Evolutionary conservation across 169 alveolate species (phyloP).

Genomic region (Pseudocohnilembus persalinus): DNA sequence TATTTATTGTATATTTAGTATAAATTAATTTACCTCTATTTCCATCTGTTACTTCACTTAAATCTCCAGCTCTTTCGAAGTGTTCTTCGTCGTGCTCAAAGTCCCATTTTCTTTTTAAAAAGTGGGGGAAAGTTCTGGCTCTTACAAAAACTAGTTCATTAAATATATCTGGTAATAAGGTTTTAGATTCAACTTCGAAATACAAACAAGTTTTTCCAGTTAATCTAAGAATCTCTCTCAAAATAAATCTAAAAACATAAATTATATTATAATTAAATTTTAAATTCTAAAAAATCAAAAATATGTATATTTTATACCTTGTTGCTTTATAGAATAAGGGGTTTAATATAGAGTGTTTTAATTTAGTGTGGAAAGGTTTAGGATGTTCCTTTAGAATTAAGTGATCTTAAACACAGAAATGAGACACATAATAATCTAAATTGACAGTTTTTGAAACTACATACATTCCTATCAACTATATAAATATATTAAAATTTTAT

Average conservation of each 20-base stretch:
- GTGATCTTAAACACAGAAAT: constrained; percentile 81
- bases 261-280: no score
- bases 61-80: constrained; percentile 62
- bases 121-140: constrained; percentile 85
- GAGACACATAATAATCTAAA: constrained; percentile 75
- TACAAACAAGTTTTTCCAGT: constrained; percentile 75
- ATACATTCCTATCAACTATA: constrained; percentile 74
- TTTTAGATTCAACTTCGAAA: constrained; percentile 78
- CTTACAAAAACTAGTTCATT: constrained; percentile 80
- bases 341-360: constrained; percentile 67
- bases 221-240: constrained; percentile 68
- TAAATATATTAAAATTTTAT: neutral
- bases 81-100: constrained; percentile 60
- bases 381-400: constrained; percentile 77
- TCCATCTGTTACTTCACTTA: constrained; percentile 48
- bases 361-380: constrained; percentile 77
- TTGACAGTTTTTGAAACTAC: constrained; percentile 78
- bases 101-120: constrained; percentile 82
- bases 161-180: constrained; percentile 77
- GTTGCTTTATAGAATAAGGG: constrained; percentile 76
- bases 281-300: constrained; percentile 3
- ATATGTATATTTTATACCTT: constrained; percentile 59
- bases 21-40: constrained; percentile 12
- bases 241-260: neutral
- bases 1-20: no score